Evolutionary conservation across 768 basidiomycete species (phyloP), one percentile per base, ranked within the genome.

Genomic region (Lactarius akahatsu): DNA sequence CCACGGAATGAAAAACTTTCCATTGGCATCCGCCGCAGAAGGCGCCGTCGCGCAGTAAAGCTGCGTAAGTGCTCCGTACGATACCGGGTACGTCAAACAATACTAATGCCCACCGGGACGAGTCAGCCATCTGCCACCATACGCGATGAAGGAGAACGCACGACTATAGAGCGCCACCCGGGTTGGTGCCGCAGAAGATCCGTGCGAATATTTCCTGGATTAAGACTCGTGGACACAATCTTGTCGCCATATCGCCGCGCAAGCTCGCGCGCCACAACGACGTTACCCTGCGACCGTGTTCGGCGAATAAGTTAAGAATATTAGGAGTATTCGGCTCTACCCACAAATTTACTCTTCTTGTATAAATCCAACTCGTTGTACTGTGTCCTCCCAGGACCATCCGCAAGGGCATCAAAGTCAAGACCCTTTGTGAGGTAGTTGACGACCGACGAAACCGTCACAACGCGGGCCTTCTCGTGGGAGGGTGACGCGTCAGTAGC

Each of bases 291-390:
- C 34, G 45, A 18, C 23, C 32, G 16, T 15, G 62, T 57, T 57
- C 59, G 59, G 18, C 18, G 11, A 30, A 36, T 4, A 15, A 15
- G 15, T 4, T 7, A 36, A 18, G 2, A 41, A 16, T 4, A 5
- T 20, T 15, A 18, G 7, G 26, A 13, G 9, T 3, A 8, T 4
- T n/a, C 0, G 40, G 3, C 5, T 8, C 26, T n/a, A 72, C 78
- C 16, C 69, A 84, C 85, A 47, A 81, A 78, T 77, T 85, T 87
- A 68, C 78, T 79, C 63, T 75, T 76, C 45, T 26, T 40, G 59
- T 77, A 78, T 50, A 73, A 41, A 1, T 18, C 38, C 26, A 65
- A n/a, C 3, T 59, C 34, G 7, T 59, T 36, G 45, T 58, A 32
- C 60, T 69, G 71, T 47, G 64, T 70, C 30, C 77, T 68, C 28